Evolutionary conservation across 2,329 filamentous ascomycete genomes (phyloP), one percentile per base, ranked within the genome.

Genomic region (Fusarium devonianum): DNA sequence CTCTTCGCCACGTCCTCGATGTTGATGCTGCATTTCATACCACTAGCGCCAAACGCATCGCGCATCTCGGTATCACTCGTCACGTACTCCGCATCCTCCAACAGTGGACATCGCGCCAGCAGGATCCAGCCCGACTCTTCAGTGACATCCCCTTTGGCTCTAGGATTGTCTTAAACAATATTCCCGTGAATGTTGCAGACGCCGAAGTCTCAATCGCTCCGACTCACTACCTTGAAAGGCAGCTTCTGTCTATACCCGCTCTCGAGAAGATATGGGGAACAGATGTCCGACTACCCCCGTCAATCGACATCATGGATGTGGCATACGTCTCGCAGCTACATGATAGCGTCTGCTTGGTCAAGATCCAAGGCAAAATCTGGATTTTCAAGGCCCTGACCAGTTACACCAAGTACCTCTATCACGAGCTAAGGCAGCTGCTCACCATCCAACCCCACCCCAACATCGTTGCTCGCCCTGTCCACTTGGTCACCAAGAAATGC

Each of bases 311-410:
- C 23, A 67, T 66, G 38, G 68, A 76, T 13, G 65, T 86, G n/a
- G 69, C 74, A 28, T 75, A 84, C 35, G 62, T 80, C 50, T 72
- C 73, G 14, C 79, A 85, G 65, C 68, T 85, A 13, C 79, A 85
- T 56, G 83, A 86, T 61, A 84, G 81, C 52, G 78, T 85, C 33
- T 83, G 79, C 46, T 69, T 84, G 11, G 80, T 85, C 33, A 69
- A 70, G 22, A 71, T 79, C 29, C 56, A 69, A 14, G 71, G 67
- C 6, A 60, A 69, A 36, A 65, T 73, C 3, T 79, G 76, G 72
- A 78, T 84, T 46, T 76, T 86, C 67, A 86, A 86, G 64, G 79
- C 81, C 3, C 65, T 85, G 30, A 80, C 78, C 3, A 81, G 79
- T 67, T 78, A 76, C 55, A 75, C 80, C 51, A 84, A 84, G 61